Evolutionary conservation across 2,329 filamentous ascomycete genomes (phyloP), one percentile per base, ranked within the genome.

Genomic region (Diaporthe vaccinii): DNA sequence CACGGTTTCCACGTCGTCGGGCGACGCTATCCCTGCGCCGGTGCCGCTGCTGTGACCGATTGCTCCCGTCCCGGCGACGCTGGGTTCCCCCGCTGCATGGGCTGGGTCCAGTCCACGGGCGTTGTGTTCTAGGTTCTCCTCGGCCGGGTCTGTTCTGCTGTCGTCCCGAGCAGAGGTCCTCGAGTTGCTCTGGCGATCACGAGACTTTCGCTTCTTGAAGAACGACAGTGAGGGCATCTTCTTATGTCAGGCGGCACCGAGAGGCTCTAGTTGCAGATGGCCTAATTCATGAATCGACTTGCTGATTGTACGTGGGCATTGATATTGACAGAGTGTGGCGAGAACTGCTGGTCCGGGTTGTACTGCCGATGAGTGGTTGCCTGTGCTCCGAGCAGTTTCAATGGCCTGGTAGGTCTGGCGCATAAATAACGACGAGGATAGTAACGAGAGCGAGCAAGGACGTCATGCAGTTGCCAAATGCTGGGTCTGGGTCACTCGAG

Each of bases 141-240:
- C 46, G 36, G 44, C 58, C 5, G 34, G 12, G 15, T 14, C 57
- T 59, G 28, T 34, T n/a, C 22, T 72, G 69, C 69, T 36, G 7
- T 73, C 58, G 41, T 46, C 58, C 51, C 34, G 58, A 20, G 39
- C 14, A 39, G 71, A 46, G 12, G 31, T 12, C 22, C 28, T 65
- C 49, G 71, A 36, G 46, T 36, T 57, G 36, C 58, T 65, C 51
- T 44, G 44, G 58, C 34, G 51, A 44, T 73, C 71, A 55, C 71
- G 71, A 44, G 58, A 25, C 39, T 73, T 51, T 44, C 58, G 59
- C 58, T 46, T 73, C 34, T 65, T 73, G 58, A 73, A 46, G 28
- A 73, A 73, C 5, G 71, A 57, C 10, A 73, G 22, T 14, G 71
- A 73, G 25, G 71, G 71, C 71, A 73, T 73, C 49, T 73, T 55